Evolutionary conservation across 345 rosid genomes (phyloP).

Genomic region (Sapria himalayana): DNA sequence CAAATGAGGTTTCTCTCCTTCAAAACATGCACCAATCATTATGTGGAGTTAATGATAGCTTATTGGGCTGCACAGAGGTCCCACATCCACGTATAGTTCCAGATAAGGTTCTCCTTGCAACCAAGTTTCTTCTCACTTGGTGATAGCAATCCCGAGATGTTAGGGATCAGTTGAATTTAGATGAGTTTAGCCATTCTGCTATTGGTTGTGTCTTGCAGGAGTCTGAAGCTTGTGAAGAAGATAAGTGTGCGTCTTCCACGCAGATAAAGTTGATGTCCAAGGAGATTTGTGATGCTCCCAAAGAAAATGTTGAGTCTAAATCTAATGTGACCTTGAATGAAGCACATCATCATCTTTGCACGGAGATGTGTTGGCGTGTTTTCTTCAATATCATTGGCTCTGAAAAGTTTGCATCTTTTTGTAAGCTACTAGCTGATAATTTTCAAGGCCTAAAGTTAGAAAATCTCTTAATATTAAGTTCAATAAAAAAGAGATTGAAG

Average conservation of each 20-base stretch:
- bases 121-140: too few species aligned
- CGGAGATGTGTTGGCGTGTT: conserved; percentile 39
- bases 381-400: conserved; percentile 44
- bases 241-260: conserved; percentile 8
- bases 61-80: conserved; percentile 26
- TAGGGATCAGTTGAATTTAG: too few species aligned
- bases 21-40: conserved; percentile 24
- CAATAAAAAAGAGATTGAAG: conserved; percentile 52
- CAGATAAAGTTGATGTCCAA: conserved; percentile 11
- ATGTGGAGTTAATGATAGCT: conserved; percentile 22
- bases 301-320: conserved; percentile 12
- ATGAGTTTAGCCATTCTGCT: not conserved
- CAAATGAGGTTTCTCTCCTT: conserved; percentile 16
- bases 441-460: conserved; percentile 45
- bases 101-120: conserved; percentile 19
- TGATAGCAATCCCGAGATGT: too few species aligned
- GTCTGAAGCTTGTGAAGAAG: conserved; percentile 14
- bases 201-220: conserved; percentile 22
- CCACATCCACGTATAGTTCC: conserved; percentile 19
- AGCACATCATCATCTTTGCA: conserved; percentile 16
- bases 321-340: conserved; percentile 20
- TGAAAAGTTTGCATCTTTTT: conserved; percentile 47
- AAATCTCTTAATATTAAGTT: conserved; percentile 23
- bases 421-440: conserved; percentile 50
- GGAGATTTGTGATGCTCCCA: conserved; percentile 19